Conservation (phyloP, 2,329 filamentous ascomycete species). For the Gnomoniopsis smithogilvyi region DNA sequence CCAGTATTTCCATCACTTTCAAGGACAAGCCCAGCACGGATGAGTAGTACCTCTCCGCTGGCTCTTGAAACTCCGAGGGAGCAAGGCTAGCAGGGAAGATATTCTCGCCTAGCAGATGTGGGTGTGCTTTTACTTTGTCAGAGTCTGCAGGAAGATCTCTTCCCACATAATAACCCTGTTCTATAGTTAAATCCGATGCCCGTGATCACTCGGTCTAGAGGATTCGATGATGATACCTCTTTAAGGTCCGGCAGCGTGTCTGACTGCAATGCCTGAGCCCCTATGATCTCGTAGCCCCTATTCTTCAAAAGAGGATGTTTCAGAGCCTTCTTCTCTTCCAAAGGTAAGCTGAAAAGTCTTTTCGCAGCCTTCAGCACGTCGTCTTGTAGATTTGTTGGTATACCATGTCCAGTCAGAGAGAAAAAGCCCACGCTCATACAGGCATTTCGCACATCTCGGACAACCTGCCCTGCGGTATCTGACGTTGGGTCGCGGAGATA, state of each 20-base stretch:
- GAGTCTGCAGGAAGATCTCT: conserved; percentile 31
- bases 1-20: conserved; percentile 39
- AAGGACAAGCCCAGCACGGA: conserved; percentile 37
- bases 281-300: conserved; percentile 48
- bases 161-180: conserved; percentile 36
- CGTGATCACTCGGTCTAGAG: not conserved
- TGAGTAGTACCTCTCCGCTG: conserved; percentile 37
- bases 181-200: not conserved
- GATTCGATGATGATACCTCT: conserved; percentile 25
- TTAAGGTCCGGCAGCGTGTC: conserved; percentile 44
- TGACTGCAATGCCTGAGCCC: conserved; percentile 42
- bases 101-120: conserved; percentile 37
- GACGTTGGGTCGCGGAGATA: conserved; percentile 29
- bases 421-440: conserved; percentile 30
- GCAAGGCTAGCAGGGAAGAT: conserved; percentile 29
- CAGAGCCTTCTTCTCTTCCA: conserved; percentile 38
- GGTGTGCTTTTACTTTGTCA: conserved; percentile 32
- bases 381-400: conserved; percentile 22
- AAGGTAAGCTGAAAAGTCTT: conserved; percentile 45
- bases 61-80: conserved; percentile 31
- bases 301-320: conserved; percentile 28
- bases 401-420: conserved; percentile 26
- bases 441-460: conserved; percentile 29
- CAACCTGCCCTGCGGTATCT: conserved; percentile 23
- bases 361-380: conserved; percentile 27